A percentile compares a stretch with the other conserved stretches of the same genome.
Conservation (phyloP, 768 basidiomycete species). For the Trametes cinnabarina region DNA sequence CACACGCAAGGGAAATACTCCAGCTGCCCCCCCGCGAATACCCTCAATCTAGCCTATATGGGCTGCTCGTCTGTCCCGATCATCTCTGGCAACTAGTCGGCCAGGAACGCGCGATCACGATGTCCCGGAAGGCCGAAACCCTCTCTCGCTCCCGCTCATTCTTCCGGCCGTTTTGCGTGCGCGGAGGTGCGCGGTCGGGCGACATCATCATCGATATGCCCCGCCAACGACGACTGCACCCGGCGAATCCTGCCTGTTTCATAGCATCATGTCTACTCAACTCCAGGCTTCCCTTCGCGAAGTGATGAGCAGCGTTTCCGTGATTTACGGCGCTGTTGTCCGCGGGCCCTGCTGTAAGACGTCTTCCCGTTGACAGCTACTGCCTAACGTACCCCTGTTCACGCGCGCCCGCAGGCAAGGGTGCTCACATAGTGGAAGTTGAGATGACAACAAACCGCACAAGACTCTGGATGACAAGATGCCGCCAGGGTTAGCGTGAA, state of each 20-base stretch:
- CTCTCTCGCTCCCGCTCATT: constrained; percentile 8
- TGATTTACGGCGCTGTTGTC: neutral
- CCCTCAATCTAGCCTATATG: constrained; percentile 25
- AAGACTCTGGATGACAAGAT: neutral
- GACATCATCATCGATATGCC: neutral
- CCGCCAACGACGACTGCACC: neutral
- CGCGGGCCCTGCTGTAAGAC: neutral
- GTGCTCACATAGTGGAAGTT: neutral
- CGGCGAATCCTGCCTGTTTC: neutral
- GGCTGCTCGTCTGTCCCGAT: constrained; percentile 16
- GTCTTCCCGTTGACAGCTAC: constrained; percentile 8
- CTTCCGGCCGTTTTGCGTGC: constrained; percentile 13
- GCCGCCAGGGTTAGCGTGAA: constrained; percentile 5
- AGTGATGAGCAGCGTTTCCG: neutral
- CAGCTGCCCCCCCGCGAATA: constrained; percentile 15
- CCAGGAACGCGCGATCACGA: constrained; percentile 23
- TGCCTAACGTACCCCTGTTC: constrained; percentile 8
- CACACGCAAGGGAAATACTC: constrained; percentile 5
- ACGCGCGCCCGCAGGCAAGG: neutral
- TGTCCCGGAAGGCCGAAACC: constrained; percentile 20
- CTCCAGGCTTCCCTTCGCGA: constrained; percentile 9
- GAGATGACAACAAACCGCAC: neutral
- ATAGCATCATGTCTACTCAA: constrained; percentile 19
- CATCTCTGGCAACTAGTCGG: constrained; percentile 12
- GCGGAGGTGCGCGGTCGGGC: constrained; percentile 7